Percentiles rank a stretch among this genome's conserved stretches.
These are phyloP conservation scores for Suillus occidentalis DNA, from an alignment of 768 basidiomycete genomes.

Conservation along the genomic window DNA sequence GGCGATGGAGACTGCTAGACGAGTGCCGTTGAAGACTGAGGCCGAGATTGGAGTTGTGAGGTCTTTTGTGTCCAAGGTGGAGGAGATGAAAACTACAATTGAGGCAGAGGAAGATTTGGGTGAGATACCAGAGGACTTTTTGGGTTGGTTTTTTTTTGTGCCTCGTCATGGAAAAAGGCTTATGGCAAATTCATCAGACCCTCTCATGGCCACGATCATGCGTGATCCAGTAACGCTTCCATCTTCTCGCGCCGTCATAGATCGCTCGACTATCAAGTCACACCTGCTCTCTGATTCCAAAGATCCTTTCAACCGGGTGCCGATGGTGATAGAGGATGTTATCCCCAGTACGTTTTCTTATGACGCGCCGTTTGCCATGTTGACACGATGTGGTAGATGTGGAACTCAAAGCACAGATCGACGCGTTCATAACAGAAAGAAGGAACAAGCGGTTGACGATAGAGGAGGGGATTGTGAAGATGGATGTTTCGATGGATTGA, in stretches of 20 bases:
- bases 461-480: conserved; percentile 31
- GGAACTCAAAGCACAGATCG: conserved; percentile 75
- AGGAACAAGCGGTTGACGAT: conserved; percentile 35
- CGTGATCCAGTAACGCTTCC: conserved; percentile 92
- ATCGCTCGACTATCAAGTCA: conserved; percentile 92
- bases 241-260: conserved; percentile 74
- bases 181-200: conserved; percentile 50
- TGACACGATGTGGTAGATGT: conserved; percentile 42
- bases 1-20: conserved; percentile 66
- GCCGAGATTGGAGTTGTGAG: conserved; percentile 71
- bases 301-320: conserved; percentile 94
- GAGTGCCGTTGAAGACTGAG: conserved; percentile 68
- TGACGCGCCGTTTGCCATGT: neutral
- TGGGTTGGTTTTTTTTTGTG: conserved; percentile 55
- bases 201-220: conserved; percentile 91
- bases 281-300: conserved; percentile 88
- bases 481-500: conserved; percentile 30
- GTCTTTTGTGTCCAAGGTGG: conserved; percentile 77
- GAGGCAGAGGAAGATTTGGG: conserved; percentile 91
- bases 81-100: conserved; percentile 74
- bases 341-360: conserved; percentile 56
- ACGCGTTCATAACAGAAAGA: conserved; percentile 65
- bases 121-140: conserved; percentile 93
- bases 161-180: neutral
- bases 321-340: conserved; percentile 78